These are phyloP conservation scores for Podosphaera xanthii DNA, from an alignment of 2,329 filamentous ascomycete species.

Conservation along the genomic window DNA sequence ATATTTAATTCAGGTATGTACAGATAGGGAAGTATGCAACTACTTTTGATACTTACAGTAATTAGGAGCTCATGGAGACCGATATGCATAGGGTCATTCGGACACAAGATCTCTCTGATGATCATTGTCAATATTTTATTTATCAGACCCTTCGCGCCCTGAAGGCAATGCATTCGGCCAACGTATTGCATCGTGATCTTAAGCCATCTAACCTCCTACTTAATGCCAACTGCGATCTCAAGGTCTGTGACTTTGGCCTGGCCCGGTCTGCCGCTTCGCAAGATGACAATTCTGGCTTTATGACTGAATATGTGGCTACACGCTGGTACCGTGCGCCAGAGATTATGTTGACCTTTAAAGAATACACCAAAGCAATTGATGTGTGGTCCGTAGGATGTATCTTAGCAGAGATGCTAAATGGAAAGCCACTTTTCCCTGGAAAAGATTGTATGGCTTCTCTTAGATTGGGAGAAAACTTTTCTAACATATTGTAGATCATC, in stretches of 20 bases:
- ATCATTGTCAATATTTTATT: slow-evolving; percentile 99
- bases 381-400: slow-evolving; percentile 99
- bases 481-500: slow-evolving; percentile 45
- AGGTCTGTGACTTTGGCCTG: slow-evolving; percentile 95
- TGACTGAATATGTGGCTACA: slow-evolving; percentile 99
- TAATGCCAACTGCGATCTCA: slow-evolving; percentile 96
- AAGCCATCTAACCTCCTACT: slow-evolving; percentile 94
- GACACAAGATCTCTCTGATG: slow-evolving; percentile 93
- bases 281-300: slow-evolving; percentile 99
- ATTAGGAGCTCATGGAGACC: slow-evolving; percentile 91
- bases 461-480: background rate
- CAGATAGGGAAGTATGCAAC: background rate
- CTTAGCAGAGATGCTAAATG: slow-evolving; percentile 93
- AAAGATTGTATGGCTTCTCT: slow-evolving; percentile 58
- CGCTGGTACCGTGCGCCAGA: slow-evolving; percentile 97
- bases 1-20: slow-evolving; percentile 75
- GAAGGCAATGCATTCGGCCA: slow-evolving; percentile 98
- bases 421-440: slow-evolving; percentile 91
- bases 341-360: slow-evolving; percentile 99
- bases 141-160: slow-evolving; percentile 94
- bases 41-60: slow-evolving; percentile 2
- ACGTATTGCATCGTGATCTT: slow-evolving; percentile 88
- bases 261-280: slow-evolving; percentile 89
- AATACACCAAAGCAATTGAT: slow-evolving; percentile 98
- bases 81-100: slow-evolving; percentile 99